These are phyloP conservation scores for Diaporthe longicolla DNA, from an alignment of 2,329 filamentous ascomycete species.

Conservation along the genomic window DNA sequence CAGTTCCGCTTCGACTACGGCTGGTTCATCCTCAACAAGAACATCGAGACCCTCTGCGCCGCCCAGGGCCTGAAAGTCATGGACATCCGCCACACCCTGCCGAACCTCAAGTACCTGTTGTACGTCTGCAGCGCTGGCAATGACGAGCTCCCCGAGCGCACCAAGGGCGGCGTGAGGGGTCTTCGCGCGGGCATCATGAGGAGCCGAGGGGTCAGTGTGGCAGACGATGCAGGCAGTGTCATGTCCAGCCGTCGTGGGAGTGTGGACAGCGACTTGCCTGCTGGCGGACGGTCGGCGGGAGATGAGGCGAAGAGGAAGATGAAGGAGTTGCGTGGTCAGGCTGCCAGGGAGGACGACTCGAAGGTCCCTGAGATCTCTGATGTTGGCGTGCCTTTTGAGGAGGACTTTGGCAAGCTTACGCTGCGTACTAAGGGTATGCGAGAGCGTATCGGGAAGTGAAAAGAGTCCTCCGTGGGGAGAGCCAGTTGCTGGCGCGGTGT, in stretches of 20 bases:
- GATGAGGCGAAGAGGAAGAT: constrained; percentile 59
- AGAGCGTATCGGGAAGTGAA: constrained; percentile 58
- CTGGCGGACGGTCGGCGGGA: constrained; percentile 39
- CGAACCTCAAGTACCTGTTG: constrained; percentile 92
- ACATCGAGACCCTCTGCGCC: constrained; percentile 81
- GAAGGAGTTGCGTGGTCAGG: constrained; percentile 46
- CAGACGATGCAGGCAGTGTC: constrained; percentile 57
- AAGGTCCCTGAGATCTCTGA: constrained; percentile 39
- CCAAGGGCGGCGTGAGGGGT: constrained; percentile 72
- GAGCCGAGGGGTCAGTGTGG: constrained; percentile 49
- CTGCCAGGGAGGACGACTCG: constrained; percentile 25
- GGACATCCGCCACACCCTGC: constrained; percentile 91
- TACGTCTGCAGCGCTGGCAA: constrained; percentile 89
- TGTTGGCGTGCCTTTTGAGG: constrained; percentile 62
- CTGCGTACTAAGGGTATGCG: constrained; percentile 70
- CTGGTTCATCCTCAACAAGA: constrained; percentile 96
- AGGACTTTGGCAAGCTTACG: constrained; percentile 62
- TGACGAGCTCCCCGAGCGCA: constrained; percentile 73
- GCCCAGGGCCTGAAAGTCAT: constrained; percentile 82
- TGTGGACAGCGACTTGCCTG: constrained; percentile 56
- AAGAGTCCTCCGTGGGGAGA: background rate
- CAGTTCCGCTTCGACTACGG: constrained; percentile 96
- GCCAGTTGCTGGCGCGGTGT: background rate
- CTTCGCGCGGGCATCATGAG: constrained; percentile 66
- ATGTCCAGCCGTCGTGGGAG: constrained; percentile 60